Percentiles rank a stretch among this genome's conserved stretches.
Evolutionary conservation across 2,329 filamentous ascomycete species (phyloP).

Genomic region (Pseudogymnoascus sp.): DNA sequence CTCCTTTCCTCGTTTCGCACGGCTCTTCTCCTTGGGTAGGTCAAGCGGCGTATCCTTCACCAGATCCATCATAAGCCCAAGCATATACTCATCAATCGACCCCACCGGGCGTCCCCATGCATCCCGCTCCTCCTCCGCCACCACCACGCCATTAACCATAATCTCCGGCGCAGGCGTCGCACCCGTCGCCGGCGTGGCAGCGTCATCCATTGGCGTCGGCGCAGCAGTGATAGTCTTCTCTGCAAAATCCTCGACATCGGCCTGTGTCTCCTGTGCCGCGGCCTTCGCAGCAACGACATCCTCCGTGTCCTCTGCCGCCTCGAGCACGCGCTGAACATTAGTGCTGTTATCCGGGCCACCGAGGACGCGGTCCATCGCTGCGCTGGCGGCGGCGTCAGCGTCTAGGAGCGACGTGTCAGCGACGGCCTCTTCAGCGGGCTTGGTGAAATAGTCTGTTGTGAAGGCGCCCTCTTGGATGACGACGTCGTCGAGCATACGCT

Average conservation of each 20-base stretch:
- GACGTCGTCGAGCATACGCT: slow-evolving; percentile 94
- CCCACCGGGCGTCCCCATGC: slow-evolving; percentile 51
- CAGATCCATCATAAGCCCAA: slow-evolving; percentile 58
- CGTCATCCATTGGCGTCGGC: slow-evolving; percentile 23
- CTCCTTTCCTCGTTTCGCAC: slow-evolving; percentile 41
- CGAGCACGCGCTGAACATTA: slow-evolving; percentile 65
- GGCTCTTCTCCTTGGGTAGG: slow-evolving; percentile 58
- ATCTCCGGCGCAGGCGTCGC: slow-evolving; percentile 18
- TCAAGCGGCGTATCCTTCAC: slow-evolving; percentile 54
- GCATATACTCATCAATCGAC: slow-evolving; percentile 69
- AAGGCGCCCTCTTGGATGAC: slow-evolving; percentile 98
- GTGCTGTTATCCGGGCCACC: slow-evolving; percentile 51
- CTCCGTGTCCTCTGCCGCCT: slow-evolving; percentile 85
- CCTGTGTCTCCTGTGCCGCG: slow-evolving; percentile 81
- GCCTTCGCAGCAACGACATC: slow-evolving; percentile 81
- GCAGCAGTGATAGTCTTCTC: slow-evolving; percentile 45
- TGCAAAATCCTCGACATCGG: slow-evolving; percentile 78
- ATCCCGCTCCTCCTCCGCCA: slow-evolving; percentile 43
- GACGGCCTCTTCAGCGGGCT: slow-evolving; percentile 61
- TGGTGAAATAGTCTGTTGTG: slow-evolving; percentile 92
- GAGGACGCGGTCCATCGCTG: slow-evolving; percentile 79
- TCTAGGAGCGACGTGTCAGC: slow-evolving; percentile 49
- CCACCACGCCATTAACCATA: slow-evolving; percentile 1
- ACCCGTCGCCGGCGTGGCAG: slow-evolving; percentile 37
- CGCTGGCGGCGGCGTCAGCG: slow-evolving; percentile 64